Evolutionary conservation across 768 basidiomycete species (phyloP).

Genomic region (Rhodotorula paludigena): DNA sequence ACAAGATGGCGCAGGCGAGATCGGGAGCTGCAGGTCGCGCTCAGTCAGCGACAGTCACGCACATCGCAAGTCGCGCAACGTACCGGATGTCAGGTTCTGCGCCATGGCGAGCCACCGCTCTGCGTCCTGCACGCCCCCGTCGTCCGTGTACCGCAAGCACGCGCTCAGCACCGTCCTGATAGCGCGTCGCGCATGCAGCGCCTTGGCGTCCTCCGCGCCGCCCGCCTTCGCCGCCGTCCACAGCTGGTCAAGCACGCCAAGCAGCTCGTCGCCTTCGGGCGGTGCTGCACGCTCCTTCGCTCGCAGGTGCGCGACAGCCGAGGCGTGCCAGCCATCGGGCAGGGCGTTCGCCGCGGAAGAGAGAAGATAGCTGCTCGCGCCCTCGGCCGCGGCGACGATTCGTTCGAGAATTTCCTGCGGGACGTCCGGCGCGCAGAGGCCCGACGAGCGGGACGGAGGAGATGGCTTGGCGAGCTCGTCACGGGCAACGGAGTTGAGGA

Average conservation of each 20-base stretch:
- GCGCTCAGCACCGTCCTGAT: constrained; percentile 58
- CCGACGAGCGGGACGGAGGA: constrained; percentile 22
- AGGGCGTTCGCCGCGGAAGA: constrained; percentile 52
- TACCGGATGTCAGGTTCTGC: constrained; percentile 50
- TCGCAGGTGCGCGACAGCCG: constrained; percentile 18
- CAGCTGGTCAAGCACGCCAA: constrained; percentile 11
- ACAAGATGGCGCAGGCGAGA: constrained; percentile 62
- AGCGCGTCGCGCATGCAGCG: constrained; percentile 57
- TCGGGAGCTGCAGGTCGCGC: constrained; percentile 58
- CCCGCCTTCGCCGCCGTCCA: background rate
- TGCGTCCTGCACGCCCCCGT: constrained; percentile 62
- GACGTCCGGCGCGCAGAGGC: constrained; percentile 33
- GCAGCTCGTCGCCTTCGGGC: constrained; percentile 42
- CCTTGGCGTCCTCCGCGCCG: constrained; percentile 47
- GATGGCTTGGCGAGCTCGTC: constrained; percentile 39
- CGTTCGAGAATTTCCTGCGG: constrained; percentile 31
- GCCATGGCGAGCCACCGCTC: constrained; percentile 74
- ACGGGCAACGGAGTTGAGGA: constrained; percentile 49
- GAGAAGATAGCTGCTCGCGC: constrained; percentile 58
- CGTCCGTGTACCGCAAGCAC: constrained; percentile 57
- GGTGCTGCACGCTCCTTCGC: background rate
- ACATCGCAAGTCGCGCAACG: background rate
- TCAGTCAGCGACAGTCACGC: background rate
- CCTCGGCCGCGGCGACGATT: constrained; percentile 17
- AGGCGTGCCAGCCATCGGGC: constrained; percentile 52